A percentile compares a stretch with the other conserved stretches of the same genome.
Evolutionary conservation across 495 filamentous ascomycete species (phyloP).

Genomic region (Xylaria cubensis): DNA sequence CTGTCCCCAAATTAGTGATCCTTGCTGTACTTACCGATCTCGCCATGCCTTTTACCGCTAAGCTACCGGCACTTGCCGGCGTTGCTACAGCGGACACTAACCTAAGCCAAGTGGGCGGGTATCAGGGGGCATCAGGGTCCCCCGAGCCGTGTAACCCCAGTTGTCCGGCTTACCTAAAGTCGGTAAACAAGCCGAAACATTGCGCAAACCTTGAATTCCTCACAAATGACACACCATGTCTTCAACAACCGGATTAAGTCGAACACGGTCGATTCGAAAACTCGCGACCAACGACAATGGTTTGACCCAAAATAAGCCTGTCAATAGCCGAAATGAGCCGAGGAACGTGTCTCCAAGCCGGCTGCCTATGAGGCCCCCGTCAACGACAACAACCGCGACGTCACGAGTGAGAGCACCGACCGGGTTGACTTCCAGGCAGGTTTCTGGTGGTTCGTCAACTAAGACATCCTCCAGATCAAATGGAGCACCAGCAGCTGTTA

Average conservation of each 20-base stretch:
- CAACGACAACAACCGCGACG: constrained; percentile 34
- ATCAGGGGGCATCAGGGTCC: neutral
- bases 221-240: constrained; percentile 35
- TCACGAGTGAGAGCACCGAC: constrained; percentile 28
- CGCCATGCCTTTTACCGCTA: neutral
- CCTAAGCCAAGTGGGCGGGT: neutral
- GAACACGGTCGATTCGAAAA: constrained; percentile 55
- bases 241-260: constrained; percentile 44
- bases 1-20: neutral
- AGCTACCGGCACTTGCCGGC: constrained; percentile 2
- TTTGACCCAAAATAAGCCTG: constrained; percentile 21
- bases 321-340: constrained; percentile 20
- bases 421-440: constrained; percentile 15
- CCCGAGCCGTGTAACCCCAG: neutral
- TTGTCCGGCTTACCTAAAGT: constrained; percentile 12
- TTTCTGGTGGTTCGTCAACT: constrained; percentile 20
- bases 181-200: constrained; percentile 23
- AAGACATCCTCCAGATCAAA: constrained; percentile 26
- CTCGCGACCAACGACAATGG: constrained; percentile 35
- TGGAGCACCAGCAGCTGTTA: constrained; percentile 23
- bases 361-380: constrained; percentile 52
- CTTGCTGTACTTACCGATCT: neutral
- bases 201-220: constrained; percentile 21
- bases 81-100: neutral
- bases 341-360: constrained; percentile 53